phyloP scores from a whole-genome alignment of 176 grass and related monocot genomes.

The Coix lacrymajobi region DNA sequence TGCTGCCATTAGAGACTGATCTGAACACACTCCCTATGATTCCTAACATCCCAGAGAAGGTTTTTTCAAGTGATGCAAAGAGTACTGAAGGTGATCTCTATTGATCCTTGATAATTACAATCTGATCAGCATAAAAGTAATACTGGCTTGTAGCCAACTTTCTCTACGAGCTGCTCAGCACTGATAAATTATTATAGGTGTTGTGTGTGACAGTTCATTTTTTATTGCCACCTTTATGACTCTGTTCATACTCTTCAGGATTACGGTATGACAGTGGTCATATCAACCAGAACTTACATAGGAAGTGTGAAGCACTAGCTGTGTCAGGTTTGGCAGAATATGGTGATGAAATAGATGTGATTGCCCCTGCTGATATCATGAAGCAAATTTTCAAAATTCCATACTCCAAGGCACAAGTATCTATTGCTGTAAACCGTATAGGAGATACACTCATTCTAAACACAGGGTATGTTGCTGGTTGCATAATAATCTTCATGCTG shows the following conservation, averaged over 20 bases:
- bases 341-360: constrained; percentile 84
- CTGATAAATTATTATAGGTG: not conserved
- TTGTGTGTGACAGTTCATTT: constrained; percentile 20
- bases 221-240: constrained; percentile 5
- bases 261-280: constrained; percentile 50
- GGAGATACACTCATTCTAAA: constrained; percentile 92
- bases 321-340: constrained; percentile 89
- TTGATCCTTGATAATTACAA: not conserved
- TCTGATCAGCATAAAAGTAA: constrained; percentile 1
- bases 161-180: not conserved
- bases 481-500: not conserved
- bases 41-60: constrained; percentile 68
- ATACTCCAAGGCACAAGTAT: constrained; percentile 92
- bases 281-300: constrained; percentile 85
- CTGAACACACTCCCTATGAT: constrained; percentile 80
- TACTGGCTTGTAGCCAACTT: not conserved
- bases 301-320: constrained; percentile 90
- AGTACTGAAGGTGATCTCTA: constrained; percentile 66
- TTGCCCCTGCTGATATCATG: constrained; percentile 89
- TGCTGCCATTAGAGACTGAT: constrained; percentile 93
- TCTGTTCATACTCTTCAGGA: constrained; percentile 45
- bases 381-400: constrained; percentile 99
- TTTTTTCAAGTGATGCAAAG: constrained; percentile 46
- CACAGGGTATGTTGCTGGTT: constrained; percentile 57
- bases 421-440: constrained; percentile 90